Evolutionary conservation across 805 yeast genomes (phyloP), one percentile per base, ranked within the genome.

Genomic region (Scheffersomyces coipomensis): DNA sequence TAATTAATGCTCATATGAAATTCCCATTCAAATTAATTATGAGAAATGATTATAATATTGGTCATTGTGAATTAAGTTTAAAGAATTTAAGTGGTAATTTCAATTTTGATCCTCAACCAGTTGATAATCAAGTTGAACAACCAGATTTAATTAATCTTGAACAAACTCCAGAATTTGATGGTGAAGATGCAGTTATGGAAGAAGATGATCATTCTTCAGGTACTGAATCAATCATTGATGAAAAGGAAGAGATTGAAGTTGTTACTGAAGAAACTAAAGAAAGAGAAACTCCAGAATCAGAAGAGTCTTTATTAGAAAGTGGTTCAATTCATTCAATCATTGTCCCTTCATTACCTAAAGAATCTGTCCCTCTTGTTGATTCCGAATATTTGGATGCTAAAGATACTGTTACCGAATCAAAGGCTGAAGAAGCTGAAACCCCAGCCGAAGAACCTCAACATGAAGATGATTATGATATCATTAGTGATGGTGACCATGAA

Each of bases 391-490:
- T 47, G 15, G 59, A 56, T 52, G 60, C 61, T 35, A 19, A 42
- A 49, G 5, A 44, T 44, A n/a, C 22, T 43, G 10, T 27, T n/a
- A n/a, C 34, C 13, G 40, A 42, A 22, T 15, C 31, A 24, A 26
- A 25, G 33, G 36, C 26, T 13, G 33, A 27, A 8, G 12, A 19
- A 13, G 21, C 9, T 13, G 29, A 27, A 22, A 35, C 15, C 15
- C 37, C 29, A 15, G 42, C 32, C 2, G 48, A 36, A 17, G 49
- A 41, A 11, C 46, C 32, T 13, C 49, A 45, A 15, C 54, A 46
- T 18, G 51, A 47, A 5, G 68, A 62, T 13, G 68, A 60, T 35
- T 62, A 58, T 33, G 70, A 65, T 38, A 52, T 65, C 33, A 58
- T 66, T 27, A 60, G 66, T 40, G 53, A 52, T 30, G 58, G 51